Conservation (phyloP, 2,329 filamentous ascomycete genomes). For the Diaporthe batatas region DNA sequence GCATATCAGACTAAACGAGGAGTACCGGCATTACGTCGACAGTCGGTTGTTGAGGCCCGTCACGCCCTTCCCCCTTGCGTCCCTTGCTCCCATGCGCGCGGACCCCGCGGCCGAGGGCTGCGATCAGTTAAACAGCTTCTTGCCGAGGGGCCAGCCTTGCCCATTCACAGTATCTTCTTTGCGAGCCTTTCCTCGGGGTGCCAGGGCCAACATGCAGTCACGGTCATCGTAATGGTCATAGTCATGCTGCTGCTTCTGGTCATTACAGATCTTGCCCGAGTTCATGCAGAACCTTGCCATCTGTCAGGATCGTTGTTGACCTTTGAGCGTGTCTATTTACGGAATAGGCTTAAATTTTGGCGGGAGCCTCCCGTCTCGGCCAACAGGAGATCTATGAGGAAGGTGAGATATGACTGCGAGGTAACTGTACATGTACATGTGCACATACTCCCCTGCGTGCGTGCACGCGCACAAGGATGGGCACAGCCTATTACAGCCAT, state of each 20-base stretch:
- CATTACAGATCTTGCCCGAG: slow-evolving; percentile 22
- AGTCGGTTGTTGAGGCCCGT: neutral
- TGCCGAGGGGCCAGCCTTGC: neutral
- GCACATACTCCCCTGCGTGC: neutral
- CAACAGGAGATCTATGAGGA: slow-evolving; percentile 21
- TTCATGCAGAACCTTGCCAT: slow-evolving; percentile 32
- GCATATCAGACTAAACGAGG: slow-evolving; percentile 17
- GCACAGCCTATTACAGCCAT: slow-evolving; percentile 16
- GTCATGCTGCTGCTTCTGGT: neutral
- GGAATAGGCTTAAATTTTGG: slow-evolving; percentile 32
- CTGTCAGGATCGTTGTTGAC: slow-evolving; percentile 17
- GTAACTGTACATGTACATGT: slow-evolving; percentile 26
- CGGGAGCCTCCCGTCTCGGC: slow-evolving; percentile 33
- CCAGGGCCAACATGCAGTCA: neutral
- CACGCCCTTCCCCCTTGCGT: neutral
- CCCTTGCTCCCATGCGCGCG: slow-evolving; percentile 13
- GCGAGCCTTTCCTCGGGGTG: neutral
- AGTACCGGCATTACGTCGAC: slow-evolving; percentile 13
- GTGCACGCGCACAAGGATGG: slow-evolving; percentile 6
- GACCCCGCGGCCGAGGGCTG: slow-evolving; percentile 13
- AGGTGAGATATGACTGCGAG: slow-evolving; percentile 13
- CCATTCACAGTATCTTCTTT: slow-evolving; percentile 8
- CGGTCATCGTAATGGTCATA: neutral
- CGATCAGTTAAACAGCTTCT: slow-evolving; percentile 2
- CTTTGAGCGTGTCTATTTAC: slow-evolving; percentile 18